Percentiles rank a stretch among this genome's conserved stretches.
phyloP scores from a whole-genome alignment of 805 yeast species.

The Ogataea kodamae region DNA sequence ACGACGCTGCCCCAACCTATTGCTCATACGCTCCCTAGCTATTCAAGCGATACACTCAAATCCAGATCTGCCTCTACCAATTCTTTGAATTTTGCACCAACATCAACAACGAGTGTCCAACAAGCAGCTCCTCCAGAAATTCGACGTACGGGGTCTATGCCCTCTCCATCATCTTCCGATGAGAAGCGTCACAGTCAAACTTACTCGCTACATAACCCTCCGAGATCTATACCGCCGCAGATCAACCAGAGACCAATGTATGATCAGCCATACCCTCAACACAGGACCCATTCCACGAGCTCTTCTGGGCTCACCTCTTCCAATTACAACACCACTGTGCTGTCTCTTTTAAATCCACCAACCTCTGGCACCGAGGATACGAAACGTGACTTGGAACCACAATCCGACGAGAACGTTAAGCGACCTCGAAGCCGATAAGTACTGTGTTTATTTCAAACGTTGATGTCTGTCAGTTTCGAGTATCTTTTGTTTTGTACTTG shows the following conservation, averaged over 20 bases:
- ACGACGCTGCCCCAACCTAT: conserved; percentile 5
- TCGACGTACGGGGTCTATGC: conserved; percentile 12
- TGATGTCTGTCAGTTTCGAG: too few relatives aligned
- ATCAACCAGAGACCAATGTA: conserved; percentile 8
- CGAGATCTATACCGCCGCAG: conserved; percentile 27
- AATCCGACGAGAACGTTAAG: conserved; percentile 6
- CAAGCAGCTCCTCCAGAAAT: conserved; percentile 3
- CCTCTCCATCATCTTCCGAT: conserved; percentile 18
- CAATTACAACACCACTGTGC: conserved; percentile 18
- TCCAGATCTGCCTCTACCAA: conserved; percentile 19
- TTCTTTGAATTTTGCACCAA: conserved; percentile 8
- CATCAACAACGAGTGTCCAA: conserved; percentile 3
- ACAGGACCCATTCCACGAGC: conserved; percentile 15
- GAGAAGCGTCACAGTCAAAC: conserved; percentile 19
- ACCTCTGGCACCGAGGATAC: conserved; percentile 6
- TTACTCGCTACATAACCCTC: conserved; percentile 28
- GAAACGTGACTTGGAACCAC: conserved; percentile 7
- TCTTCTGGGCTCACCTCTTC: conserved; percentile 9
- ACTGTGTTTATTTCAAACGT: background rate
- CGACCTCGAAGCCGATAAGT: conserved; percentile 5
- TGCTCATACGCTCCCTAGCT: conserved; percentile 1
- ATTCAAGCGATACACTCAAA: conserved; percentile 15
- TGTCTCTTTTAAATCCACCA: conserved; percentile 23
- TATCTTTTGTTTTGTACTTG: too few relatives aligned
- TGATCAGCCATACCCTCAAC: conserved; percentile 9